Base-by-base conservation (phyloP, 192 early-diverging fungal species). In the Entomortierella chlamydospora region DNA sequence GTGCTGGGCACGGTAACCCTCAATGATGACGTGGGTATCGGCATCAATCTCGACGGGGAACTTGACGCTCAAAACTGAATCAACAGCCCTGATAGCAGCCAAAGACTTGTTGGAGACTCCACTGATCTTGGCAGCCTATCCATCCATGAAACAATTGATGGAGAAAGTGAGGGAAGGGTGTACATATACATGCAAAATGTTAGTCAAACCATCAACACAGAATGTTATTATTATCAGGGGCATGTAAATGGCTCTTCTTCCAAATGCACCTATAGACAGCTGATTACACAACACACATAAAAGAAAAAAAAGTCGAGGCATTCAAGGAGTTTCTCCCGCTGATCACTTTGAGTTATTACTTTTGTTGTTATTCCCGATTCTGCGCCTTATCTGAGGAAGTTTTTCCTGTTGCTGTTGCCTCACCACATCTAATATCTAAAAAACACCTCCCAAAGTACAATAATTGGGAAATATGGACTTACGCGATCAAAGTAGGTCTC, bases 1-100 rank as follows among this genome's bases (percentile, higher is more conserved):
- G 84, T 94, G 93, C 74, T 94, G 92, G 50, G 92, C 92, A 57
- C 93, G 92, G 69, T 93, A 93, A 43, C 90, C 93, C 67, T 85
- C 84, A 73, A 94, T 89, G 82, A 94, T 89, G 73, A 91, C 85
- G 28, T 86, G 85, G 56, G 90, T 91, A 58, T 89, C 90, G 37
- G 85, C 73, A 37, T 87, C 82, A 49, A 88, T 84, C 69, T 93
- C 91, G 60, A 95, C 86, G 15, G 92, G 92, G 71, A 94, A 94
- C 11, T 90, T 93, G 39, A 93, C 91, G 72, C 88, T 88, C 42
- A 93, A 85, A 25, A 93, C 83, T 54, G 83, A 76, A 70, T 95
- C 93, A 15, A 89, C 89, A 72, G 89, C 90, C 68, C 89, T 90
- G 78, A 95, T 90, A 61, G 91, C 90, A 45, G 81, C 81, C 68